These are phyloP conservation scores for Rutstroemia sp. DNA, from an alignment of 2,329 filamentous ascomycete species.

Conservation along the genomic window DNA sequence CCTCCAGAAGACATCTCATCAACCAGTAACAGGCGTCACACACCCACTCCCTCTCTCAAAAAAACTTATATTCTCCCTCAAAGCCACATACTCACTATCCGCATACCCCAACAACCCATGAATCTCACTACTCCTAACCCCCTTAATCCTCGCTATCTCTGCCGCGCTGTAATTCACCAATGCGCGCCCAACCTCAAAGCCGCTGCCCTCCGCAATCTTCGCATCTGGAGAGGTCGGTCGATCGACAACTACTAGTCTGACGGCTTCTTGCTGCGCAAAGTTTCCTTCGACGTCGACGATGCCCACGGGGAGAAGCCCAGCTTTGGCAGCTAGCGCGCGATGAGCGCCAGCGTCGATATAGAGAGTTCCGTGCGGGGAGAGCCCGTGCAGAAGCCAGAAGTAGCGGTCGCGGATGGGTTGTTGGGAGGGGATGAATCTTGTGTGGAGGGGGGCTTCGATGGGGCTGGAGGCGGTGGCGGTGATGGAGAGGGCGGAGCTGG, in stretches of 20 bases:
- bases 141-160: conserved; percentile 80
- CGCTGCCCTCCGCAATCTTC: conserved; percentile 43
- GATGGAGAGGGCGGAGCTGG: conserved; percentile 10
- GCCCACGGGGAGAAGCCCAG: conserved; percentile 83
- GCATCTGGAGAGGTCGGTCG: conserved; percentile 34
- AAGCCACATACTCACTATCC: conserved; percentile 88
- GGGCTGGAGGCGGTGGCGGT: conserved; percentile 12
- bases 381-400: conserved; percentile 94
- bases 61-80: conserved; percentile 81
- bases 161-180: conserved; percentile 87
- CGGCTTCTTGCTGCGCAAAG: conserved; percentile 89
- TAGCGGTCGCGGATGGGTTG: conserved; percentile 86
- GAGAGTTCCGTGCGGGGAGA: conserved; percentile 81
- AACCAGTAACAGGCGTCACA: conserved; percentile 1
- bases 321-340: conserved; percentile 71
- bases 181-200: conserved; percentile 74
- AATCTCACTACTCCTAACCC: conserved; percentile 76
- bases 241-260: conserved; percentile 75
- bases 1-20: background rate
- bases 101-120: conserved; percentile 76
- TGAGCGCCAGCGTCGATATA: conserved; percentile 92
- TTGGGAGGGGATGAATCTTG: conserved; percentile 78
- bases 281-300: conserved; percentile 80
- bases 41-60: conserved; percentile 27
- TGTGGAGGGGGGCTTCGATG: conserved; percentile 63